These are phyloP conservation scores for Sporobolomyces roseus DNA, from an alignment of 768 basidiomycete genomes.

Conservation along the genomic window DNA sequence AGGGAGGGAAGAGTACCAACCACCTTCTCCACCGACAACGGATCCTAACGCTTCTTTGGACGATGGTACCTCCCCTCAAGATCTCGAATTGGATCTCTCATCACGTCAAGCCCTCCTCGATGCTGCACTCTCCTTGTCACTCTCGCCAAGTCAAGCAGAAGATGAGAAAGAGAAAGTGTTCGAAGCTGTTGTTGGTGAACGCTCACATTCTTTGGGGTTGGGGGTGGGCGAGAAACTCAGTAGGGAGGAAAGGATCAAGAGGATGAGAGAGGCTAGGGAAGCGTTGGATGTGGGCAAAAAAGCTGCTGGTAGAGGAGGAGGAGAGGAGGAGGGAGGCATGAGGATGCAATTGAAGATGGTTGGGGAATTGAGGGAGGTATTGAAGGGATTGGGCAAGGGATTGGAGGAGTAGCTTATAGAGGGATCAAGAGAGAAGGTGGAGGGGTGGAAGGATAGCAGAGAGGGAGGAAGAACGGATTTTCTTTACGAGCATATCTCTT, in stretches of 20 bases:
- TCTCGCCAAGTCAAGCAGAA: neutral
- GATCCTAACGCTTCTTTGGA: conserved; percentile 14
- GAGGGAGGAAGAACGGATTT: no score
- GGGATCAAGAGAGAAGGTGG: neutral
- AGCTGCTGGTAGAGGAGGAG: neutral
- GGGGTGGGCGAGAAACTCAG: conserved; percentile 2
- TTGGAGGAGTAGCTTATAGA: neutral
- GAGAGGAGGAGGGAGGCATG: neutral
- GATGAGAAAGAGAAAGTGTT: conserved; percentile 21
- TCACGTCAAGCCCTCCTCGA: conserved; percentile 28
- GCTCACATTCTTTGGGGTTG: neutral
- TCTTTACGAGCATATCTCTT: no score
- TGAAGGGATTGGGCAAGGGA: conserved; percentile 21
- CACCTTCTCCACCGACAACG: no score
- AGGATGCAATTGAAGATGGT: conserved; percentile 28
- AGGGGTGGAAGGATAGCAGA: no score
- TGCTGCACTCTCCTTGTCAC: conserved; percentile 20
- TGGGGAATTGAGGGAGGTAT: conserved; percentile 31
- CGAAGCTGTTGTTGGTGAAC: conserved; percentile 31
- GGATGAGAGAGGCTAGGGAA: conserved; percentile 36
- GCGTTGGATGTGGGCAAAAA: conserved; percentile 1
- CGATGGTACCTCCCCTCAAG: neutral
- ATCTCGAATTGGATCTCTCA: neutral
- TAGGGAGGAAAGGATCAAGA: conserved; percentile 32
- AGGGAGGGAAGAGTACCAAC: neutral